These are phyloP conservation scores for Ophiostoma sp. DNA, from an alignment of 2,329 filamentous ascomycete genomes.

Conservation along the genomic window DNA sequence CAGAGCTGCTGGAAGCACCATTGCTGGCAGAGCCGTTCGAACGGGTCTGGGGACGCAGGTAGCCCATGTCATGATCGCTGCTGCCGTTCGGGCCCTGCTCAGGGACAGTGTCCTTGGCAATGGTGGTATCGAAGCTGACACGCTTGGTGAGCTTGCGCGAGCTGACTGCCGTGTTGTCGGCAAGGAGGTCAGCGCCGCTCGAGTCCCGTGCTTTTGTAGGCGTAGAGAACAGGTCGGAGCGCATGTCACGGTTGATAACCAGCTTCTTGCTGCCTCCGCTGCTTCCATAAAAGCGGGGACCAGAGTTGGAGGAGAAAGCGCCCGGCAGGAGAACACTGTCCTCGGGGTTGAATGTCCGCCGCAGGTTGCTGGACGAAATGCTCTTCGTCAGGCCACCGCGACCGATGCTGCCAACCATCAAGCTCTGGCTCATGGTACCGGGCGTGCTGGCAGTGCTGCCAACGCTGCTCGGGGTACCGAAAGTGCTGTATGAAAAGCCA, in stretches of 20 bases:
- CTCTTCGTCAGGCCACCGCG: constrained; percentile 72
- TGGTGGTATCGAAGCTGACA: constrained; percentile 81
- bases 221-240: constrained; percentile 63
- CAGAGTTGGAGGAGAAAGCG: constrained; percentile 68
- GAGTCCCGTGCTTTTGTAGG: constrained; percentile 48
- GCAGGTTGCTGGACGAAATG: constrained; percentile 78
- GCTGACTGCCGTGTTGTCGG: constrained; percentile 35
- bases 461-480: constrained; percentile 71
- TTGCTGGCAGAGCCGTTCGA: constrained; percentile 29
- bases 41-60: constrained; percentile 49
- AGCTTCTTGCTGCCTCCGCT: constrained; percentile 78
- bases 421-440: constrained; percentile 58
- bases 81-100: constrained; percentile 30
- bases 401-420: constrained; percentile 61
- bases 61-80: constrained; percentile 54
- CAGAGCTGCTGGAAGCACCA: constrained; percentile 24
- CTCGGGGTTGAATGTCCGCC: constrained; percentile 72
- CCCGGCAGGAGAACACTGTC: constrained; percentile 82
- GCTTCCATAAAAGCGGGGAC: constrained; percentile 59
- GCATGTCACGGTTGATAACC: constrained; percentile 82
- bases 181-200: neutral
- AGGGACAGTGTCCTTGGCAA: constrained; percentile 36
- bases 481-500: constrained; percentile 89
- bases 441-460: constrained; percentile 60
- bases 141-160: constrained; percentile 66